Evolutionary conservation across 495 filamentous ascomycete genomes (phyloP).

Genomic region (Penicillium nucicola): DNA sequence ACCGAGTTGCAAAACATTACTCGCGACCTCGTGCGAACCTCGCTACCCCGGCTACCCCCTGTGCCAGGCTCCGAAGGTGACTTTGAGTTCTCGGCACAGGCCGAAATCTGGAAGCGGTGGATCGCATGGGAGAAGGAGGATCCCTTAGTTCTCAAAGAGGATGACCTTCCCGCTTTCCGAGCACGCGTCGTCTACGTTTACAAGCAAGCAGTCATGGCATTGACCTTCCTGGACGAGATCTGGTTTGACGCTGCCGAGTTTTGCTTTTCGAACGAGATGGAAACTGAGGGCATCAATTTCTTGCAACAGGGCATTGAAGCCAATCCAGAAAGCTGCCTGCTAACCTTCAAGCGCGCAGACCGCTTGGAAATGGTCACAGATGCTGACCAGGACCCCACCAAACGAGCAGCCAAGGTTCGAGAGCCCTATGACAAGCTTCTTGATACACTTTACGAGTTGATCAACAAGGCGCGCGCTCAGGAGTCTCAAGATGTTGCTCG

Average conservation of each 20-base stretch:
- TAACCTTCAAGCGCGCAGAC: conserved; percentile 87
- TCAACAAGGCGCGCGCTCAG: conserved; percentile 67
- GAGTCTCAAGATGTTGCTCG: conserved; percentile 68
- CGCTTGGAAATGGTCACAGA: conserved; percentile 70
- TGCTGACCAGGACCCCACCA: conserved; percentile 63
- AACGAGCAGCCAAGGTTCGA: conserved; percentile 69
- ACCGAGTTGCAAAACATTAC: conserved; percentile 83
- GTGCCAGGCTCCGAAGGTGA: conserved; percentile 83
- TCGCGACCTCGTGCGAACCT: conserved; percentile 70
- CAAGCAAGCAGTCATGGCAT: conserved; percentile 89
- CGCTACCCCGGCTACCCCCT: conserved; percentile 77
- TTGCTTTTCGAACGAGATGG: conserved; percentile 75
- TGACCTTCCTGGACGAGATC: conserved; percentile 89
- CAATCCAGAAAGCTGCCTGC: conserved; percentile 87
- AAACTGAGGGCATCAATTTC: conserved; percentile 69
- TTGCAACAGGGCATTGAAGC: conserved; percentile 77
- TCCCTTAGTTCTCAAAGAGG: conserved; percentile 75
- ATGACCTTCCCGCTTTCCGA: conserved; percentile 69
- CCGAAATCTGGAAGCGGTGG: conserved; percentile 92
- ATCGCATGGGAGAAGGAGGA: conserved; percentile 92
- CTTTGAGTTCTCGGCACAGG: conserved; percentile 77
- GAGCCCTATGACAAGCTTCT: conserved; percentile 81
- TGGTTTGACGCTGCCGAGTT: conserved; percentile 96
- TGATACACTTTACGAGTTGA: conserved; percentile 77
- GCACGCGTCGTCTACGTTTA: conserved; percentile 82